These are phyloP conservation scores for Phytophthora niederhauseri DNA, from an alignment of 352 stramenopile species.

Conservation along the genomic window DNA sequence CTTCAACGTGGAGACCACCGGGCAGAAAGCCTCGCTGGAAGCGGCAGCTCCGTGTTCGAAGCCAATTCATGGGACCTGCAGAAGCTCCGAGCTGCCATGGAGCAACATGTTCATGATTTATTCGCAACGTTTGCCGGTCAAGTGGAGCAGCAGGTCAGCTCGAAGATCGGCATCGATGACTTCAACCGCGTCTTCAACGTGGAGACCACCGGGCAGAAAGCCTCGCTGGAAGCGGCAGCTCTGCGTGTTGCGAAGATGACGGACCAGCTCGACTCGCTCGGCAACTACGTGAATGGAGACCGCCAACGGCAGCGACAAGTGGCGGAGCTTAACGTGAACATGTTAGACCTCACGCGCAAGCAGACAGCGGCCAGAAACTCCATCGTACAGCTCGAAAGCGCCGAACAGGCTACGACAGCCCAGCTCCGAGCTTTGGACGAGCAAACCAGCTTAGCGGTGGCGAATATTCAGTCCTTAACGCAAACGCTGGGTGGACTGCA, in stretches of 20 bases:
- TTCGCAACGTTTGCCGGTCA: slow-evolving; percentile 62
- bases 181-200: slow-evolving; percentile 74
- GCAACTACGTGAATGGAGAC: slow-evolving; percentile 54
- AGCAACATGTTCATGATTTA: slow-evolving; percentile 66
- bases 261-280: slow-evolving; percentile 50
- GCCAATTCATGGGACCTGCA: slow-evolving; percentile 55
- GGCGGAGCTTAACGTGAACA: slow-evolving; percentile 47
- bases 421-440: slow-evolving; percentile 32
- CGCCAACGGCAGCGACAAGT: slow-evolving; percentile 53
- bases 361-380: slow-evolving; percentile 49
- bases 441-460: slow-evolving; percentile 28
- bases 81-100: slow-evolving; percentile 54
- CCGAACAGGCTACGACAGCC: slow-evolving; percentile 32
- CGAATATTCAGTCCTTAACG: slow-evolving; percentile 25
- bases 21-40: slow-evolving; percentile 51
- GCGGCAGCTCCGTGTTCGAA: slow-evolving; percentile 71
- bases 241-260: slow-evolving; percentile 57
- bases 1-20: slow-evolving; percentile 60
- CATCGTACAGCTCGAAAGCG: slow-evolving; percentile 49
- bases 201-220: slow-evolving; percentile 52
- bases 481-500: slow-evolving; percentile 29
- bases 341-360: slow-evolving; percentile 59
- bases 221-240: slow-evolving; percentile 52
- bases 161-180: slow-evolving; percentile 65
- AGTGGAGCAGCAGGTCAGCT: slow-evolving; percentile 54